A percentile compares a stretch with the other conserved stretches of the same genome.
phyloP scores from a whole-genome alignment of 2,329 filamentous ascomycete genomes.

The Achaetomium macrosporum region DNA sequence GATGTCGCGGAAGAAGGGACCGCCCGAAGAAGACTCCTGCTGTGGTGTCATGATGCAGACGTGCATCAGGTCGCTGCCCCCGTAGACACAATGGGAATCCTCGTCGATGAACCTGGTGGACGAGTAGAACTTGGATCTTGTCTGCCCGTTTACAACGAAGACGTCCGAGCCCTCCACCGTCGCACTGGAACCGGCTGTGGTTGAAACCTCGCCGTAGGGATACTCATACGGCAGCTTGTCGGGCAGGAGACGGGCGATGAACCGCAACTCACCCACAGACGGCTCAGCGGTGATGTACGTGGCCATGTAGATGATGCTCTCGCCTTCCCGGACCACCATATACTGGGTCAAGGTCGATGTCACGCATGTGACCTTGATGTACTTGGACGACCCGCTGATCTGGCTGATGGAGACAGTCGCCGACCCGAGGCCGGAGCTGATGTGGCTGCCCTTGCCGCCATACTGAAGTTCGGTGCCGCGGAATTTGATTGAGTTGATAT shows the following conservation, averaged over 20 bases:
- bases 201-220: constrained; percentile 50
- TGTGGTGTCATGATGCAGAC: constrained; percentile 56
- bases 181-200: constrained; percentile 45
- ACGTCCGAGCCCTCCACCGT: constrained; percentile 54
- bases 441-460: constrained; percentile 45
- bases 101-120: constrained; percentile 66
- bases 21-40: constrained; percentile 57
- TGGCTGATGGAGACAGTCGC: constrained; percentile 47
- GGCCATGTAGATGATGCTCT: constrained; percentile 54
- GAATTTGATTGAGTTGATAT: constrained; percentile 58
- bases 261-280: constrained; percentile 55
- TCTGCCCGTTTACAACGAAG: constrained; percentile 55
- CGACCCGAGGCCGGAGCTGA: constrained; percentile 53
- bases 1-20: constrained; percentile 62
- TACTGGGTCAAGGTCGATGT: constrained; percentile 59
- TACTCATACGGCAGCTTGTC: constrained; percentile 45
- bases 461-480: constrained; percentile 56
- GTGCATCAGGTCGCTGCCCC: constrained; percentile 42
- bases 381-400: constrained; percentile 33
- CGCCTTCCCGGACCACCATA: constrained; percentile 55
- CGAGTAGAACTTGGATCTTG: constrained; percentile 65
- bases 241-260: constrained; percentile 54
- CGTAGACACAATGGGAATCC: constrained; percentile 55
- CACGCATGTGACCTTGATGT: constrained; percentile 57
- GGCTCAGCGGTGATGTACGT: constrained; percentile 57